A percentile compares a stretch with the other conserved stretches of the same genome.
phyloP scores from a whole-genome alignment of 176 grass and related monocot species.

The Carex scoparia region DNA sequence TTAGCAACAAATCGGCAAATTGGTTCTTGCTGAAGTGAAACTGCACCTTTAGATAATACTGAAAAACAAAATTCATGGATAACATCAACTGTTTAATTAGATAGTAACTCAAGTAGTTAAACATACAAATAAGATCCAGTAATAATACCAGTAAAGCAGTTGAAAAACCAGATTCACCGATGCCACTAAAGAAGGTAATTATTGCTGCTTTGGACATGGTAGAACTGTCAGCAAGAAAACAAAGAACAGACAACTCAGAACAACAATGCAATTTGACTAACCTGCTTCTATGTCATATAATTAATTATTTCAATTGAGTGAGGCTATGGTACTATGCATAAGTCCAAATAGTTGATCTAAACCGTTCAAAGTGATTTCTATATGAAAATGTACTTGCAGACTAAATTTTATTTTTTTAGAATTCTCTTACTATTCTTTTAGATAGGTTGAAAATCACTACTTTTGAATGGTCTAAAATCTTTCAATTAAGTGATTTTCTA shows the following conservation, averaged over 20 bases:
- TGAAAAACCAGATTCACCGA: constrained; percentile 73
- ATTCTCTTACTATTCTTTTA: no score
- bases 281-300: not conserved
- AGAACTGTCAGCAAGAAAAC: constrained; percentile 23
- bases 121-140: not conserved
- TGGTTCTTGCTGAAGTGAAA: constrained; percentile 92
- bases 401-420: no score
- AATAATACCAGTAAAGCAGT: constrained; percentile 62
- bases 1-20: constrained; percentile 79
- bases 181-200: constrained; percentile 67
- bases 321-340: no score
- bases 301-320: not conserved
- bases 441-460: no score
- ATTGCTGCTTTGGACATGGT: constrained; percentile 55
- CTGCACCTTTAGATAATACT: constrained; percentile 86
- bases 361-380: no score
- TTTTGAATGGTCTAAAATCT: no score
- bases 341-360: no score
- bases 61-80: not conserved
- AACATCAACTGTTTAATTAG: constrained; percentile 14
- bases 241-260: not conserved
- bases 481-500: no score
- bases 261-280: not conserved
- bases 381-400: no score
- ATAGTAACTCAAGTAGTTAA: not conserved